A percentile compares a stretch with the other conserved stretches of the same genome.
Evolutionary conservation across 1,284 basidiomycete species (phyloP).

Genomic region (Fomitopsis schrenkii): DNA sequence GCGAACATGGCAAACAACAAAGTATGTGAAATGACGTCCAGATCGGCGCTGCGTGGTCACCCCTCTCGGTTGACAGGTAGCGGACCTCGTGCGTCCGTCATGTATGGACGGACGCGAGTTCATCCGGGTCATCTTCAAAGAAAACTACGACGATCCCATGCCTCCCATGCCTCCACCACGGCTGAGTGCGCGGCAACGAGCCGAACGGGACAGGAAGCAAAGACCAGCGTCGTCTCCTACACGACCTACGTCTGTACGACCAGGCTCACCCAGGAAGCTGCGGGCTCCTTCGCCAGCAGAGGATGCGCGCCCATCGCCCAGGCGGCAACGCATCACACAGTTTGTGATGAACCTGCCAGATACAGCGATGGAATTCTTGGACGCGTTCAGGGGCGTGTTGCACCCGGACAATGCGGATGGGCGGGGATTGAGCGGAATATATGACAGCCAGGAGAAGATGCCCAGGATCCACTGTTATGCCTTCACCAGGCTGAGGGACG

Average conservation of each 20-base stretch:
- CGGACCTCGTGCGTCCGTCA: conserved; percentile 59
- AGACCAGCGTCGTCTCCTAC: not conserved
- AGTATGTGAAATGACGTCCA: conserved; percentile 37
- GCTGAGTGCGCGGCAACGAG: conserved; percentile 28
- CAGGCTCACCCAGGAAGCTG: too few relatives aligned
- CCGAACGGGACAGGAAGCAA: not conserved
- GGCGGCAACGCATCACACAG: conserved; percentile 63
- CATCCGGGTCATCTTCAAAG: conserved; percentile 57
- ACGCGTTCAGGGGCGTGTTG: conserved; percentile 80
- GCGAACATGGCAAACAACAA: conserved; percentile 75
- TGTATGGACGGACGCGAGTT: conserved; percentile 86
- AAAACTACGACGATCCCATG: conserved; percentile 64
- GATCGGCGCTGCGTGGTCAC: not conserved
- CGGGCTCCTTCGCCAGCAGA: not conserved
- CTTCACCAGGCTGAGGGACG: conserved; percentile 88
- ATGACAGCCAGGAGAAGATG: conserved; percentile 45
- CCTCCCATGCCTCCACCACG: conserved; percentile 47
- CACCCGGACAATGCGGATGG: conserved; percentile 30
- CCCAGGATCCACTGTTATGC: conserved; percentile 96
- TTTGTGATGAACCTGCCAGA: conserved; percentile 98
- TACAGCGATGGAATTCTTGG: conserved; percentile 86
- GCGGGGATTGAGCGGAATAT: conserved; percentile 39
- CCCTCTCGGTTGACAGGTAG: conserved; percentile 48
- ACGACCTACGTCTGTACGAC: conserved; percentile 1
- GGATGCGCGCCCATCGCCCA: conserved; percentile 1